Evolutionary conservation across 306 rosid species (phyloP).

Genomic region (Heteromeles arbutifolia): DNA sequence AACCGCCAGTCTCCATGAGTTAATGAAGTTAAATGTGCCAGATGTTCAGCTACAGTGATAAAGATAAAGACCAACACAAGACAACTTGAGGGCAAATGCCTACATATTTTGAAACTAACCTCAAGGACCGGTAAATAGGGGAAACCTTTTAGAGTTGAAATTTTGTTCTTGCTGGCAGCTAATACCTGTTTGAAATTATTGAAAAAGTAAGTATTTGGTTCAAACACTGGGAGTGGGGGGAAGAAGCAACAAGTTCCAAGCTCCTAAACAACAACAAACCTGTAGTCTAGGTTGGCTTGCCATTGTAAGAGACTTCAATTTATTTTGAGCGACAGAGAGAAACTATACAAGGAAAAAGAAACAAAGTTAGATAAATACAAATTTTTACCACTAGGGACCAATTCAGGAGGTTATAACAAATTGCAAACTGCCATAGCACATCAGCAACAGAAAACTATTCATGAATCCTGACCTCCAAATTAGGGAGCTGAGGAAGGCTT

Average conservation of each 20-base stretch:
- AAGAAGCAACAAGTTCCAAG: background rate
- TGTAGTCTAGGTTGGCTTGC: constrained; percentile 98
- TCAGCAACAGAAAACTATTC: constrained; percentile 8
- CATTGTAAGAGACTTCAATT: constrained; percentile 87
- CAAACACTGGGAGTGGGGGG: background rate
- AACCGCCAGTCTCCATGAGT: background rate
- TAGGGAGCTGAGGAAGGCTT: constrained; percentile 93
- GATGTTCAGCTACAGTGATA: background rate
- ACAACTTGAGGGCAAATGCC: background rate
- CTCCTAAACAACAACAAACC: constrained; percentile 42
- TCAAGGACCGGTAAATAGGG: constrained; percentile 89
- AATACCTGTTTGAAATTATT: constrained; percentile 63
- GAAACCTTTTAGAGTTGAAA: constrained; percentile 83
- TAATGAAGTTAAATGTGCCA: background rate
- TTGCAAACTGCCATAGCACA: constrained; percentile 8
- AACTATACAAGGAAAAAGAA: constrained; percentile 43
- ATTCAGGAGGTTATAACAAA: constrained; percentile 2
- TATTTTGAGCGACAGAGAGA: constrained; percentile 97
- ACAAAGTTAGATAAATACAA: background rate
- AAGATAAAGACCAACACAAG: background rate
- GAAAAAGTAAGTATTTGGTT: constrained; percentile 15
- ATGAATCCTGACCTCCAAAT: constrained; percentile 74
- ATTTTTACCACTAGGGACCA: background rate
- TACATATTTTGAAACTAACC: constrained; percentile 41
- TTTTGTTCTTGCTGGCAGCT: constrained; percentile 98